phyloP scores from a whole-genome alignment of 352 stramenopile species.

The Globisporangium nodosum region DNA sequence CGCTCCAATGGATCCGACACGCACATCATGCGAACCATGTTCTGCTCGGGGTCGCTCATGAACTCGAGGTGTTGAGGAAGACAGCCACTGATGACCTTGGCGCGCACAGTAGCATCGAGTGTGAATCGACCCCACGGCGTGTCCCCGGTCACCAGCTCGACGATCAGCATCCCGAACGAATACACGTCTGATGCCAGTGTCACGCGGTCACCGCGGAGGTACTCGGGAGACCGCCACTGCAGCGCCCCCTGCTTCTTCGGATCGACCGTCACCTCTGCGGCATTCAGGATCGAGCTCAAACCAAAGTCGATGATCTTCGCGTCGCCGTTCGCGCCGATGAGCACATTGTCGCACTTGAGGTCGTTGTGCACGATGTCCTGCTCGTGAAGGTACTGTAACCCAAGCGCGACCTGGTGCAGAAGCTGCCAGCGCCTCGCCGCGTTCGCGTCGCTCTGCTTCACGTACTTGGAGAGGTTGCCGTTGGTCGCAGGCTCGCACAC shows the following conservation, averaged over 20 bases:
- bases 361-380: not conserved
- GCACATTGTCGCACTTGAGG: no score
- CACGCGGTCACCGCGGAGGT: constrained; percentile 3
- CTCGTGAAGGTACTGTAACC: constrained; percentile 11
- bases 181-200: constrained; percentile 14
- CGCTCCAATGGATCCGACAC: constrained; percentile 4
- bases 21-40: constrained; percentile 10
- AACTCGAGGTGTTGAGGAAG: not conserved
- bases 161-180: constrained; percentile 10
- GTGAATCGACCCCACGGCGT: constrained; percentile 6
- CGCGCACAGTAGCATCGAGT: constrained; percentile 2
- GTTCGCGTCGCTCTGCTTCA: constrained; percentile 2
- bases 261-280: constrained; percentile 5
- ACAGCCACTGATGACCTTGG: not conserved
- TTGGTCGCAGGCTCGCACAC: constrained; percentile 3
- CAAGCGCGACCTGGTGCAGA: constrained; percentile 9
- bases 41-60: constrained; percentile 5
- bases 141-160: constrained; percentile 4
- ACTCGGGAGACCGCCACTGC: constrained; percentile 6
- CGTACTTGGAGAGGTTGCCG: constrained; percentile 21
- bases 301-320: constrained; percentile 2
- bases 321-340: no score
- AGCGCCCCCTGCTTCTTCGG: constrained; percentile 1
- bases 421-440: constrained; percentile 1
- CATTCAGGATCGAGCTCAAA: constrained; percentile 6